Percentiles rank a stretch among this genome's conserved stretches.
phyloP scores from a whole-genome alignment of 495 filamentous ascomycete species.

The Jackrogersella minutella region DNA sequence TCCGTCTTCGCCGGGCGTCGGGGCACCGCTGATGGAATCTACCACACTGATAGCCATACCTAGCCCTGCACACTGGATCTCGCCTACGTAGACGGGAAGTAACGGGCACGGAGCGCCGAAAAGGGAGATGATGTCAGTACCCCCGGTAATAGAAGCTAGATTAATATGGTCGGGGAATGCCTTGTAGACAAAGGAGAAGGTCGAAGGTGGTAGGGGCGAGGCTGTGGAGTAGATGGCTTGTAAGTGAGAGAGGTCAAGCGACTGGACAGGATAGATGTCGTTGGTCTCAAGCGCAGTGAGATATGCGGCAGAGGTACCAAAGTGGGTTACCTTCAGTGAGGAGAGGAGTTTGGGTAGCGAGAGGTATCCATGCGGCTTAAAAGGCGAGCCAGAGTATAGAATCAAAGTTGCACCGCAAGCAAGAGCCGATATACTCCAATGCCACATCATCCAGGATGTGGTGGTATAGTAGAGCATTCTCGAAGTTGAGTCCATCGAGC shows the following conservation, averaged over 20 bases:
- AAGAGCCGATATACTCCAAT: conserved; percentile 87
- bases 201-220: conserved; percentile 88
- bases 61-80: conserved; percentile 89
- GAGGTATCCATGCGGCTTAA: conserved; percentile 61
- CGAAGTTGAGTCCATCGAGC: conserved; percentile 65
- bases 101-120: conserved; percentile 89
- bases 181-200: conserved; percentile 86
- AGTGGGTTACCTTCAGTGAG: conserved; percentile 76
- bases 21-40: conserved; percentile 63
- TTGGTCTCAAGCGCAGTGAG: conserved; percentile 90
- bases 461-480: conserved; percentile 87
- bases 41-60: conserved; percentile 89
- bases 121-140: conserved; percentile 92
- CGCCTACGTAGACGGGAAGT: conserved; percentile 83
- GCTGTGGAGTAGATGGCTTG: conserved; percentile 92
- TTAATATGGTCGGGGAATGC: conserved; percentile 79
- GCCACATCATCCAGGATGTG: conserved; percentile 97
- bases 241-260: conserved; percentile 64
- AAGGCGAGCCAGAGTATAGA: conserved; percentile 89
- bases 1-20: conserved; percentile 73
- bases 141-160: conserved; percentile 84
- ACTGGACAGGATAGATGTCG: conserved; percentile 65
- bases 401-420: conserved; percentile 81
- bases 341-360: conserved; percentile 55
- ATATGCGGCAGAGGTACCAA: conserved; percentile 93